Conservation (phyloP, 2,329 filamentous ascomycete genomes). For the Penicillium sp. region DNA sequence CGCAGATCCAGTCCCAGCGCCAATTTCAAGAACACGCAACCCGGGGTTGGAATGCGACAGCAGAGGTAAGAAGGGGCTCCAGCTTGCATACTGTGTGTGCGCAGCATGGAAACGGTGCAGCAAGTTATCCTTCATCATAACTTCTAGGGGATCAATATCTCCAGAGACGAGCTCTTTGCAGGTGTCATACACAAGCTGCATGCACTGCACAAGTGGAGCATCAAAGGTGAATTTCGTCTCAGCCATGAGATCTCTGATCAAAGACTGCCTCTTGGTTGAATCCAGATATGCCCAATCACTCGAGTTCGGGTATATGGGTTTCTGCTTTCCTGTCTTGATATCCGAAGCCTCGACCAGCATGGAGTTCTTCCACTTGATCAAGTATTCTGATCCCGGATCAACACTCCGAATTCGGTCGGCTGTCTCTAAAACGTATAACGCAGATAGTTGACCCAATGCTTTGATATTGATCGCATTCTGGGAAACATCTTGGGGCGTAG, state of each 20-base stretch:
- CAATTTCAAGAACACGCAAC: conserved; percentile 14
- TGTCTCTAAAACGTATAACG: conserved; percentile 2
- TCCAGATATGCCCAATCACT: background rate
- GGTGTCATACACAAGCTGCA: background rate
- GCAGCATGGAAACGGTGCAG: conserved; percentile 6
- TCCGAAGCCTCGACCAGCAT: background rate
- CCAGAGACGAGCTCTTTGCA: background rate
- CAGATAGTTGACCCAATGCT: conserved; percentile 1
- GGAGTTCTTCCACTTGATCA: conserved; percentile 3
- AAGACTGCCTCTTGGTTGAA: background rate
- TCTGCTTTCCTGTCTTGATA: background rate
- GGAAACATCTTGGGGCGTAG: background rate
- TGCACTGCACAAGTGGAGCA: conserved; percentile 1
- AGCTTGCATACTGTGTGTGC: conserved; percentile 8
- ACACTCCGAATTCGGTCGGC: background rate
- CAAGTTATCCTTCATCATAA: conserved; percentile 10
- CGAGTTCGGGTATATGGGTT: background rate
- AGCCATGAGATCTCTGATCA: background rate
- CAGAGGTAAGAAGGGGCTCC: conserved; percentile 1
- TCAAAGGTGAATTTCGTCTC: conserved; percentile 5
- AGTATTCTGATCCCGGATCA: background rate
- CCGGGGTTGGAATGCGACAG: conserved; percentile 4
- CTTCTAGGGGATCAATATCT: background rate
- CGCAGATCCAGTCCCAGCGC: conserved; percentile 14
- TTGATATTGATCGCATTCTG: background rate